A percentile compares a stretch with the other conserved stretches of the same genome.
Conservation (phyloP, 2,329 filamentous ascomycete genomes). For the Xylaria sp. region DNA sequence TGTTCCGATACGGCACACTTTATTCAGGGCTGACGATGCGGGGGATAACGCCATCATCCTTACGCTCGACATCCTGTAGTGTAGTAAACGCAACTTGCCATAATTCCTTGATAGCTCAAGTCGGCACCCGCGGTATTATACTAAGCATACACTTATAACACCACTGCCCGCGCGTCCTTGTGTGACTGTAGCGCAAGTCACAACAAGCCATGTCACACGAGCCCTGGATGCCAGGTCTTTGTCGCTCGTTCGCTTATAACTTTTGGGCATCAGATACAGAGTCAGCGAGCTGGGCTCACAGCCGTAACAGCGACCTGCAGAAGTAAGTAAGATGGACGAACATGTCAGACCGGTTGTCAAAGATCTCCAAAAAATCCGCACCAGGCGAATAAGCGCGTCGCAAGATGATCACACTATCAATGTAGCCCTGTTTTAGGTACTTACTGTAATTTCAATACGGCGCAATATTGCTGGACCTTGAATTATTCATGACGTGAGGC, state of each 20-base stretch:
- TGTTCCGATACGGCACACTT: conserved; percentile 16
- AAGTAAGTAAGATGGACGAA: conserved; percentile 27
- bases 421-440: conserved; percentile 31
- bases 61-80: conserved; percentile 5
- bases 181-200: conserved; percentile 4
- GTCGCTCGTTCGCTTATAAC: conserved; percentile 12
- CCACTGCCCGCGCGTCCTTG: background rate
- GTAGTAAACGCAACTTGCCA: background rate
- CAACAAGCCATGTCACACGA: conserved; percentile 8
- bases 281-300: conserved; percentile 13
- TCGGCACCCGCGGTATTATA: background rate
- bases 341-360: conserved; percentile 27
- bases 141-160: background rate
- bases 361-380: conserved; percentile 28
- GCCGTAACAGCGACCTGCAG: conserved; percentile 31
- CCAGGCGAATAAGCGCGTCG: conserved; percentile 29
- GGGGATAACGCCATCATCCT: conserved; percentile 27
- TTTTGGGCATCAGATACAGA: conserved; percentile 3
- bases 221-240: background rate
- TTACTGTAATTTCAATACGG: conserved; percentile 10
- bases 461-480: conserved; percentile 7
- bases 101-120: background rate
- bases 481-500: background rate
- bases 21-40: conserved; percentile 26
- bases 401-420: conserved; percentile 29